A percentile compares a stretch with the other conserved stretches of the same genome.
phyloP scores from a whole-genome alignment of 768 basidiomycete genomes.

The Boletus tylopilopsis region DNA sequence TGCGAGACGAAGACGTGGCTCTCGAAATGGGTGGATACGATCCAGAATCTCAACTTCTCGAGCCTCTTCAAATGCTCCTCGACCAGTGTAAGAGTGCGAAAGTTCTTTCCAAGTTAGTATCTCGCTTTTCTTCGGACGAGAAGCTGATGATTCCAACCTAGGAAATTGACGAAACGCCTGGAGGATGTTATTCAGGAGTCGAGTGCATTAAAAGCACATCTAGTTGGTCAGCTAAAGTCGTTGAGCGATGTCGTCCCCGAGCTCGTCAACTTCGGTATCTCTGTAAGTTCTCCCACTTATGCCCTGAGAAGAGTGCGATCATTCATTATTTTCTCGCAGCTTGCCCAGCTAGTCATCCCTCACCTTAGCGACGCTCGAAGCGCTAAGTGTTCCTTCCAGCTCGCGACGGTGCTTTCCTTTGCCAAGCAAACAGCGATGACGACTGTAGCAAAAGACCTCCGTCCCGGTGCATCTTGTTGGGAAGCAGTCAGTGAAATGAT shows the following conservation, averaged over 20 bases:
- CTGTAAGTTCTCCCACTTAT: conserved; percentile 43
- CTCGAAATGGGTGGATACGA: conserved; percentile 74
- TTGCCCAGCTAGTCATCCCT: conserved; percentile 85
- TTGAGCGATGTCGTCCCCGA: conserved; percentile 73
- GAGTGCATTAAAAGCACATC: conserved; percentile 63
- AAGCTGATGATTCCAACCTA: conserved; percentile 28
- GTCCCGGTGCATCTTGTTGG: conserved; percentile 69
- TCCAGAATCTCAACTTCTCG: conserved; percentile 71
- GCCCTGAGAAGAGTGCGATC: neutral
- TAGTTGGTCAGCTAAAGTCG: conserved; percentile 69
- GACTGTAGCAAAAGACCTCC: conserved; percentile 64
- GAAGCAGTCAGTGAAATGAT: conserved; percentile 71
- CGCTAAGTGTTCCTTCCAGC: conserved; percentile 74
- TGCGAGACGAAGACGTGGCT: conserved; percentile 75
- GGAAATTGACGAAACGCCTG: conserved; percentile 84
- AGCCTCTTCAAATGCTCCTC: conserved; percentile 77
- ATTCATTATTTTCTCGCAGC: conserved; percentile 38
- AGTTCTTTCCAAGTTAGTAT: conserved; percentile 65
- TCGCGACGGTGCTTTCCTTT: conserved; percentile 64
- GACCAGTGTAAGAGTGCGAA: conserved; percentile 83
- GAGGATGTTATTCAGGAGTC: conserved; percentile 76
- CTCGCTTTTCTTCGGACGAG: neutral
- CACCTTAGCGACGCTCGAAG: conserved; percentile 80
- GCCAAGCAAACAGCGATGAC: conserved; percentile 71
- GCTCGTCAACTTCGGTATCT: conserved; percentile 88